Evolutionary conservation across 306 rosid genomes (phyloP), one percentile per base, ranked within the genome.

Genomic region (Luffa acutangula): DNA sequence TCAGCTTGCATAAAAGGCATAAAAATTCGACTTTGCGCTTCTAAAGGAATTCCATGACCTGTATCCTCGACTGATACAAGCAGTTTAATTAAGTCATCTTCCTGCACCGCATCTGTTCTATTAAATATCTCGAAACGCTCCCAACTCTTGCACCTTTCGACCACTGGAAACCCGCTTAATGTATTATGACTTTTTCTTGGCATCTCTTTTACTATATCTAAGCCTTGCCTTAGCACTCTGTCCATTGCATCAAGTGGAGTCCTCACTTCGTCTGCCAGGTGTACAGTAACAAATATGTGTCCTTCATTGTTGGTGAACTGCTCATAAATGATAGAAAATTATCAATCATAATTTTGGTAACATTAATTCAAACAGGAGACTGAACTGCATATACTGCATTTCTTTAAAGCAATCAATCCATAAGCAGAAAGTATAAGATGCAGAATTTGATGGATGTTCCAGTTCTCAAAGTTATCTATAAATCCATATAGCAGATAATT

Each of bases 1-100:
- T 95, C 98, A 8, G 97, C 98, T 86, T 95, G 98, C 92, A 91
- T 90, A 81, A 95, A 95, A 87, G 96, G 97, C 9, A 89, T 91
- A 75, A 95, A 95, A 80, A 95, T 95, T 70, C 93, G 93, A 80
- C 77, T 64, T 86, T 92, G 97, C 42, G 96, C 98, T 8, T 89
- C 89, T 37, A 37, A 75, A 37, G 93, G 97, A 83, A 95, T 92
- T 81, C 98, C 97, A 34, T 91, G 89, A 45, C 98, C 97, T 20
- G 98, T 95, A 88, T 95, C 98, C 87, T 95, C 98, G 70, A 95
- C 93, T 9, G 93, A 92, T 77, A 92, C 86, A 5, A 95, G 87
- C 78, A 95, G 79, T 60, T 83, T 91, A 81, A 91, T 81, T 80
- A 78, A 79, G 81, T 86, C 91, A 15, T 90, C 82, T 43, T 85